Conservation (phyloP, 106 monocot genomes). For the Hemerocallis citrina region DNA sequence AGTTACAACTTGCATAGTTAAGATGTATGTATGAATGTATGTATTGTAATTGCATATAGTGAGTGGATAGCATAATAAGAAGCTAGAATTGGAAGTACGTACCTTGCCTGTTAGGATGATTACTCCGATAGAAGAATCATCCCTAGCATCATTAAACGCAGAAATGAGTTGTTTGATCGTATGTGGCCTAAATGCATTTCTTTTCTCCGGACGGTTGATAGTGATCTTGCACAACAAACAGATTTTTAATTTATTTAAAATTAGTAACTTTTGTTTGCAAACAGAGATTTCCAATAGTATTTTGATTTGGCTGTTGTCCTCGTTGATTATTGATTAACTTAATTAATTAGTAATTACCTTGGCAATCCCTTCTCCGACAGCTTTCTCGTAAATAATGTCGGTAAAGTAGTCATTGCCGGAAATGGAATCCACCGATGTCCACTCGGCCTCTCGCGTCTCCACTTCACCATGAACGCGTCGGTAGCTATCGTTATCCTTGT, state of each 20-base stretch:
- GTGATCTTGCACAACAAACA: conserved; percentile 57
- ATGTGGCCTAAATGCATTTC: conserved; percentile 81
- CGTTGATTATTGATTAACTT: too few relatives aligned
- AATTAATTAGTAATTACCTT: conserved; percentile 66
- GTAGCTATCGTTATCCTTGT: conserved; percentile 24
- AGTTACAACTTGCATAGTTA: not conserved
- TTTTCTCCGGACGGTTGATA: conserved; percentile 86
- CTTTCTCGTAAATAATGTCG: conserved; percentile 90
- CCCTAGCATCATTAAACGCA: conserved; percentile 88
- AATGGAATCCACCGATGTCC: conserved; percentile 25
- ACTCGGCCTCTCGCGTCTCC: conserved; percentile 24
- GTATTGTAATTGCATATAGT: not conserved
- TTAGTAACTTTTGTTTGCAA: too few relatives aligned
- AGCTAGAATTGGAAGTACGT: too few relatives aligned
- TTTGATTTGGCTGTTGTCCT: too few relatives aligned
- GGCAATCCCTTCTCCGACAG: conserved; percentile 78
- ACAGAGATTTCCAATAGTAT: too few relatives aligned
- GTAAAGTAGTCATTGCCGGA: conserved; percentile 42
- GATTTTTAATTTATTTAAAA: too few relatives aligned
- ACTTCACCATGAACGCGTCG: conserved; percentile 76
- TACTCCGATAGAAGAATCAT: conserved; percentile 77
- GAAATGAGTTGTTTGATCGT: conserved; percentile 85
- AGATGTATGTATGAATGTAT: not conserved
- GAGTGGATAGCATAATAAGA: not conserved
- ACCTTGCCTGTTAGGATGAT: conserved; percentile 86